phyloP scores from a whole-genome alignment of 192 early-diverging fungal species.

The Thamnidium elegans region DNA sequence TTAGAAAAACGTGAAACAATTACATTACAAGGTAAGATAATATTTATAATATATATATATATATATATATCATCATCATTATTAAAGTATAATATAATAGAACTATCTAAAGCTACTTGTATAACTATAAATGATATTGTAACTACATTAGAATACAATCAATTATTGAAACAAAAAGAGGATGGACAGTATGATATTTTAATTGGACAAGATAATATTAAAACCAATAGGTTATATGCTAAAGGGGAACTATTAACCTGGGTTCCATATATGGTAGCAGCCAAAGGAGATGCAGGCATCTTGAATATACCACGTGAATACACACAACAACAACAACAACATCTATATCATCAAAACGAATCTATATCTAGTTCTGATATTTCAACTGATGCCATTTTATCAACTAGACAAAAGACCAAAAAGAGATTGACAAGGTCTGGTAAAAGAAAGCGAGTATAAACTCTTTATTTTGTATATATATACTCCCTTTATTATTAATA shows the following conservation, averaged over 20 bases:
- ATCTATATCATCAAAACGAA: not conserved
- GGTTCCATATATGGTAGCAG: conserved; percentile 7
- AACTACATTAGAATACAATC: conserved; percentile 62
- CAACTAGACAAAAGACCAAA: not conserved
- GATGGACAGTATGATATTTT: not conserved
- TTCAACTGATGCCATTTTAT: not conserved
- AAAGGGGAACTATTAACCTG: conserved; percentile 1
- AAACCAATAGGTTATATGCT: not conserved
- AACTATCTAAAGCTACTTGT: conserved; percentile 64
- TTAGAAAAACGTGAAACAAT: conserved; percentile 55
- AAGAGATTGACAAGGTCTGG: not conserved
- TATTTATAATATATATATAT: too few species aligned
- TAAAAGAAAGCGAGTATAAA: not conserved
- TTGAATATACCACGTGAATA: not conserved
- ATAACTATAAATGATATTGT: conserved; percentile 84
- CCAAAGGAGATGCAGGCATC: conserved; percentile 4
- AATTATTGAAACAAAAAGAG: conserved; percentile 35
- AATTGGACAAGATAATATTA: not conserved
- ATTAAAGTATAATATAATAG: conserved; percentile 26
- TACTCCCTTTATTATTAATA: too few species aligned
- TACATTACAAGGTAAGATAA: conserved; percentile 50
- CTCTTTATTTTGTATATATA: not conserved
- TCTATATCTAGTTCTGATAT: not conserved
- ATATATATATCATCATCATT: too few species aligned
- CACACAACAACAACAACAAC: not conserved